phyloP scores from a whole-genome alignment of 768 basidiomycete genomes.

The Lactarius hengduanensis region DNA sequence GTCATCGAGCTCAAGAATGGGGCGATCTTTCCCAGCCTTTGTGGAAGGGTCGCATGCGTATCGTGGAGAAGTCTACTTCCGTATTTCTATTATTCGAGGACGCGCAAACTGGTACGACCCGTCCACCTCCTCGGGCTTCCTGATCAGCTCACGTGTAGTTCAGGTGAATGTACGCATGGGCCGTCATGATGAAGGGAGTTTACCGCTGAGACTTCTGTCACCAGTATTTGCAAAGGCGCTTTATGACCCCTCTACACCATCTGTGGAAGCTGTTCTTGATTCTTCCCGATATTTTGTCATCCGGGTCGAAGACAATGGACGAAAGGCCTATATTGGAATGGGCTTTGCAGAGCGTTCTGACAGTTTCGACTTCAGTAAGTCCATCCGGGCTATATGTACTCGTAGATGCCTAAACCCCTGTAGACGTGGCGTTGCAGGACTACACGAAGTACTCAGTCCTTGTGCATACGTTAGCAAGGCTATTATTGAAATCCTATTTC shows the following conservation, averaged over 20 bases:
- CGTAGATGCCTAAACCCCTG: neutral
- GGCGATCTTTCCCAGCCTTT: conserved; percentile 78
- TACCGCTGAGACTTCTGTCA: conserved; percentile 8
- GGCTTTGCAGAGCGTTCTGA: conserved; percentile 87
- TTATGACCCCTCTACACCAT: conserved; percentile 75
- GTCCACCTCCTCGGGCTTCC: neutral
- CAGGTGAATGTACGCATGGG: conserved; percentile 66
- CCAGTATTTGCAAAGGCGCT: conserved; percentile 84
- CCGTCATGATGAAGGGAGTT: conserved; percentile 12
- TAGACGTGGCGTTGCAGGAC: conserved; percentile 84
- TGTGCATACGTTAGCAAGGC: neutral
- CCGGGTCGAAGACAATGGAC: conserved; percentile 83
- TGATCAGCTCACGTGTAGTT: neutral
- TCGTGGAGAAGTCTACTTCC: conserved; percentile 70
- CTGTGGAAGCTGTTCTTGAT: conserved; percentile 93
- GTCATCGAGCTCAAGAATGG: conserved; percentile 92
- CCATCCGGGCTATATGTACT: neutral
- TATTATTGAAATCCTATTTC: neutral
- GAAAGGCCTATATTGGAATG: conserved; percentile 91
- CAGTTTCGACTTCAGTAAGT: conserved; percentile 89
- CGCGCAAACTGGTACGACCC: conserved; percentile 59
- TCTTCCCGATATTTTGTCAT: conserved; percentile 95
- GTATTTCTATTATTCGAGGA: conserved; percentile 82
- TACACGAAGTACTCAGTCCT: conserved; percentile 64
- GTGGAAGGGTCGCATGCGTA: conserved; percentile 90